Evolutionary conservation across 2,329 filamentous ascomycete species (phyloP).

Genomic region (Lachnellula cervina): DNA sequence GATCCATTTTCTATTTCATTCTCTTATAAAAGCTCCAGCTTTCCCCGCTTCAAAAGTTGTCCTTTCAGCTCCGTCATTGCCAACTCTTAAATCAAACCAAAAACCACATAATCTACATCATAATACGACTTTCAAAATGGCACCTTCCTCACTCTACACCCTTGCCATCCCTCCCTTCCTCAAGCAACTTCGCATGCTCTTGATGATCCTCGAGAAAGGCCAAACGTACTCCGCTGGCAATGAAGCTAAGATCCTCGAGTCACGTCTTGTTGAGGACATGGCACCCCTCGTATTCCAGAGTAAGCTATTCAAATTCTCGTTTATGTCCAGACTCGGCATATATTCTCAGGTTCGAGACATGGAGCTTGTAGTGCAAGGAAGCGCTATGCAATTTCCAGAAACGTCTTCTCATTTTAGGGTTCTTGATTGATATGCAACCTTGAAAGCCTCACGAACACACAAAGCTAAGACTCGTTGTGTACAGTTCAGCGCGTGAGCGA

Average conservation of each 20-base stretch:
- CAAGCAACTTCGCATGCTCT: conserved; percentile 38
- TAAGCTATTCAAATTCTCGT: conserved; percentile 1
- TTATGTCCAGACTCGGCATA: background rate
- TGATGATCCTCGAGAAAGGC: conserved; percentile 40
- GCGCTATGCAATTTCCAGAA: too few species aligned
- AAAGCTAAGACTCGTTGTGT: too few species aligned
- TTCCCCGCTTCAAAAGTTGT: background rate
- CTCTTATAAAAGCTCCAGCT: background rate
- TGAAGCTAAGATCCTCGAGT: conserved; percentile 32
- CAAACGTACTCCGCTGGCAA: conserved; percentile 36
- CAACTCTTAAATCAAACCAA: background rate
- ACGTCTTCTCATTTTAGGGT: too few species aligned
- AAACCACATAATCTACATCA: background rate
- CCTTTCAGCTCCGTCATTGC: background rate
- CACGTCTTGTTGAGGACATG: conserved; percentile 47
- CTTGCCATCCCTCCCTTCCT: conserved; percentile 39
- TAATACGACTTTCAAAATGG: background rate
- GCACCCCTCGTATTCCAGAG: conserved; percentile 42
- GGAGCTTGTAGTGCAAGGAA: too few species aligned
- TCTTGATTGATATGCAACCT: too few species aligned
- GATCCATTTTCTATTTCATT: too few species aligned
- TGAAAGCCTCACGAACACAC: too few species aligned
- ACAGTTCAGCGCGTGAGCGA: conserved; percentile 39
- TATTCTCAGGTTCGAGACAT: background rate
- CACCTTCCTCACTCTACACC: conserved; percentile 27